Conservation (phyloP, 2,329 filamentous ascomycete genomes). For the Ophiostoma pallidulum region DNA sequence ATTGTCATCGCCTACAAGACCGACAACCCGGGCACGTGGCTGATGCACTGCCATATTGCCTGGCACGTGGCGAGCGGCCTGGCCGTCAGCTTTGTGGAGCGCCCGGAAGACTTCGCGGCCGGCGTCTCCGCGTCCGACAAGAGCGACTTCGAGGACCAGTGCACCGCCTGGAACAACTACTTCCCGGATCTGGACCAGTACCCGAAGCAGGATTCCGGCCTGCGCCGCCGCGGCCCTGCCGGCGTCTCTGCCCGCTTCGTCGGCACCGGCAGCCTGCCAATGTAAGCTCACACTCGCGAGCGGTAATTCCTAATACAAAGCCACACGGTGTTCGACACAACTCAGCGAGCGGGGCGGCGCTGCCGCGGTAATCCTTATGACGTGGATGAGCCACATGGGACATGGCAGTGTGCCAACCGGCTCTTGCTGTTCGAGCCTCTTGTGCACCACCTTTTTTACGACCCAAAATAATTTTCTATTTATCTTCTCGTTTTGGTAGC, state of each 20-base stretch:
- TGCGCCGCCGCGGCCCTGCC: not conserved
- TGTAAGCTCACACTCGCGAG: too few relatives aligned
- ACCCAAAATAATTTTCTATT: too few relatives aligned
- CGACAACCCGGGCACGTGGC: slow-evolving; percentile 40
- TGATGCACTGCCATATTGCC: slow-evolving; percentile 38
- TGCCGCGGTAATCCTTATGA: too few relatives aligned
- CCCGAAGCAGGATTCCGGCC: slow-evolving; percentile 15
- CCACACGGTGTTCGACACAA: too few relatives aligned
- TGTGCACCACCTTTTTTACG: too few relatives aligned
- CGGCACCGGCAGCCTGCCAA: too few relatives aligned
- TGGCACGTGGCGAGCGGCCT: slow-evolving; percentile 40
- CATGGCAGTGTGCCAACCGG: too few relatives aligned
- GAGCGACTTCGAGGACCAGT: slow-evolving; percentile 10
- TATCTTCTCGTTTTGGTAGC: too few relatives aligned
- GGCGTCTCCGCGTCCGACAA: slow-evolving; percentile 8
- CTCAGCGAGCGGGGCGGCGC: too few relatives aligned
- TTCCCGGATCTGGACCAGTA: slow-evolving; percentile 11
- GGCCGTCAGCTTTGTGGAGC: slow-evolving; percentile 39
- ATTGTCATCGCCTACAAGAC: slow-evolving; percentile 35
- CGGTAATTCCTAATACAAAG: too few relatives aligned
- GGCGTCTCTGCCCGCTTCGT: slow-evolving; percentile 1
- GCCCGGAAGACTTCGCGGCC: slow-evolving; percentile 10
- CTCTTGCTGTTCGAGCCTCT: too few relatives aligned
- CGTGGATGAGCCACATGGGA: too few relatives aligned
- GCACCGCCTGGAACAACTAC: slow-evolving; percentile 15